A percentile compares a stretch with the other conserved stretches of the same genome.
These are phyloP conservation scores for Backusella sp. DNA, from an alignment of 192 early-diverging fungal species.

Conservation along the genomic window DNA sequence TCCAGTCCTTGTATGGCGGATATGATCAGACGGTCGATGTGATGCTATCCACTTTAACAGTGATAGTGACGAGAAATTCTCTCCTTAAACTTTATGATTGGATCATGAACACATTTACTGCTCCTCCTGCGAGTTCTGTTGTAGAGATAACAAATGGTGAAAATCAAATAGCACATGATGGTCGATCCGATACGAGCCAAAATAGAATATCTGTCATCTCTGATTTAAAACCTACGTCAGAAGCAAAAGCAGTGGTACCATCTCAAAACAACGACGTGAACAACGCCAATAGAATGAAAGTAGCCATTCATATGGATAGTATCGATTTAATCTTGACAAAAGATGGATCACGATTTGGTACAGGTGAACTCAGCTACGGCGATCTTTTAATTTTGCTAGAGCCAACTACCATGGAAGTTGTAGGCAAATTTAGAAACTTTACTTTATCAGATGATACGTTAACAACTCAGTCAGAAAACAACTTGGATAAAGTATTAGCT, in stretches of 20 bases:
- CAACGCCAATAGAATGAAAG: conserved; percentile 15
- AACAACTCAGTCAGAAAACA: not conserved
- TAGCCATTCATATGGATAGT: conserved; percentile 31
- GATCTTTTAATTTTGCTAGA: conserved; percentile 53
- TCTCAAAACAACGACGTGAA: not conserved
- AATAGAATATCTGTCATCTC: not conserved
- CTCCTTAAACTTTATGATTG: conserved; percentile 77
- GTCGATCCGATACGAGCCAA: not conserved
- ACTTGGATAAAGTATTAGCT: not conserved
- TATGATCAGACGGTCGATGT: conserved; percentile 72
- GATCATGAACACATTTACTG: conserved; percentile 59
- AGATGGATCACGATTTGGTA: conserved; percentile 59
- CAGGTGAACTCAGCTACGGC: conserved; percentile 55
- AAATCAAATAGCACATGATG: not conserved
- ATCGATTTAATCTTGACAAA: conserved; percentile 52
- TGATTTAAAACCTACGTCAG: not conserved
- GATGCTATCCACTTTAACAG: conserved; percentile 56
- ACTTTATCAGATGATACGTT: conserved; percentile 49
- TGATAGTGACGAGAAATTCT: conserved; percentile 69
- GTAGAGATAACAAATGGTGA: not conserved
- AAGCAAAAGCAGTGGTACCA: not conserved
- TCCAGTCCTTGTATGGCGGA: conserved; percentile 52
- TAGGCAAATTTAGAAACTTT: conserved; percentile 55
- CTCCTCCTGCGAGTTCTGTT: not conserved
- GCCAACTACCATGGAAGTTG: conserved; percentile 41